Base-by-base conservation (phyloP, 441 rosid species). In the Rhodomyrtus psidioides region DNA sequence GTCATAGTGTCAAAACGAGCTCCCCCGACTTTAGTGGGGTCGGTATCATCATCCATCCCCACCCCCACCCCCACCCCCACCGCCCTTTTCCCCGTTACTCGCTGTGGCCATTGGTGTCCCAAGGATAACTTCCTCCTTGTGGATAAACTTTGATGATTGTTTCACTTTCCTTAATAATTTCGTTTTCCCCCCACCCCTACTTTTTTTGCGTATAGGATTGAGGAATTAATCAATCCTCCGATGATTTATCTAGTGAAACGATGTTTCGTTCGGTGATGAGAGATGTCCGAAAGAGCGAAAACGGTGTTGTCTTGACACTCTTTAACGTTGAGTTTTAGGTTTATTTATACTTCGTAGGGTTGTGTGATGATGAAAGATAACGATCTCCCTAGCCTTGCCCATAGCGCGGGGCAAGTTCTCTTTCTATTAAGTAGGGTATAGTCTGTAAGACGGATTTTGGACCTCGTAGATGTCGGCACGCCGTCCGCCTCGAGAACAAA, bases 241-340 rank as follows among this genome's bases (percentile, higher is more conserved):
- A 9, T 19, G 44, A 30, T 30, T 62, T 9, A 60, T 28, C 42
- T 60, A 9, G 19, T 28, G 74, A 28, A 28, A 28, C 30, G 23
- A 60, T 28, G 27, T 7, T n/a, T 59, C 17, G 13, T 60, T 15
- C 42, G 42, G 28, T 4, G 19, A 2, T 3, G 28, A 1, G 42
- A 60, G 28, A 7, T 60, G 74, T 16, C 39, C 42, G 7, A 15
- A 60, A 60, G 44, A 9, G 9, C 21, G 49, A 34, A 6, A 34
- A 34, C 6, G 7, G 15, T 15, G 14, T 10, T 21, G 6, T 19
- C 46, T 34, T 46, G 12, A 34, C 1, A 0, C 26, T 34, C n/a
- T 30, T 39, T 34, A 0, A 34, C 0, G 0, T 14, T 19, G 79
- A 34, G 34, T 9, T 2, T 12, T 10, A 39, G 14, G 3, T 14